A percentile compares a stretch with the other conserved stretches of the same genome.
phyloP scores from a whole-genome alignment of 148 eudicot species.

The Camellia granthamiana region DNA sequence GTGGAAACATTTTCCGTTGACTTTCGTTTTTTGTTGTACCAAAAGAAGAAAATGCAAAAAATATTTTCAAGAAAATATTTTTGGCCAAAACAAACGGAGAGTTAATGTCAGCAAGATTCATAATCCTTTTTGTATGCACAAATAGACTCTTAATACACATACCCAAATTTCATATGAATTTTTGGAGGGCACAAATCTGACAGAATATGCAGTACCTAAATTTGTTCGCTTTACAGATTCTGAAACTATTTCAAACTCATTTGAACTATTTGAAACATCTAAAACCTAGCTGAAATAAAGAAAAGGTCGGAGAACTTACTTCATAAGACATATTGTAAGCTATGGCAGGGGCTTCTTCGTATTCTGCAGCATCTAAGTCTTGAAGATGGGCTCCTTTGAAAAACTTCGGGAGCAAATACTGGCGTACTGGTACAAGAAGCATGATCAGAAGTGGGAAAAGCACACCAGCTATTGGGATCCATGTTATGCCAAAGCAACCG shows the following conservation, averaged over 20 bases:
- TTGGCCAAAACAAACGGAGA: too few species aligned
- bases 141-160: background rate
- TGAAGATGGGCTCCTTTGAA: slow-evolving; percentile 94
- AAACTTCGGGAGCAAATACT: slow-evolving; percentile 75
- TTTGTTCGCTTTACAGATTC: background rate
- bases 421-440: slow-evolving; percentile 97
- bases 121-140: background rate
- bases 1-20: too few species aligned
- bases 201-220: background rate
- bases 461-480: slow-evolving; percentile 98
- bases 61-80: too few species aligned
- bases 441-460: slow-evolving; percentile 92
- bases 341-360: slow-evolving; percentile 84
- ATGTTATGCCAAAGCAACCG: slow-evolving; percentile 86
- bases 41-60: too few species aligned
- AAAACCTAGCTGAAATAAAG: slow-evolving; percentile 9
- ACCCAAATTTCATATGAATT: background rate
- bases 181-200: background rate
- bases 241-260: background rate
- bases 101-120: background rate
- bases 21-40: too few species aligned
- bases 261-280: slow-evolving; percentile 1
- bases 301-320: slow-evolving; percentile 39
- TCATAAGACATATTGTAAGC: slow-evolving; percentile 61
- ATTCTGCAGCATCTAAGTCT: slow-evolving; percentile 95